Conservation (phyloP, 495 filamentous ascomycete species). For the Penicillium roqueforti region DNA sequence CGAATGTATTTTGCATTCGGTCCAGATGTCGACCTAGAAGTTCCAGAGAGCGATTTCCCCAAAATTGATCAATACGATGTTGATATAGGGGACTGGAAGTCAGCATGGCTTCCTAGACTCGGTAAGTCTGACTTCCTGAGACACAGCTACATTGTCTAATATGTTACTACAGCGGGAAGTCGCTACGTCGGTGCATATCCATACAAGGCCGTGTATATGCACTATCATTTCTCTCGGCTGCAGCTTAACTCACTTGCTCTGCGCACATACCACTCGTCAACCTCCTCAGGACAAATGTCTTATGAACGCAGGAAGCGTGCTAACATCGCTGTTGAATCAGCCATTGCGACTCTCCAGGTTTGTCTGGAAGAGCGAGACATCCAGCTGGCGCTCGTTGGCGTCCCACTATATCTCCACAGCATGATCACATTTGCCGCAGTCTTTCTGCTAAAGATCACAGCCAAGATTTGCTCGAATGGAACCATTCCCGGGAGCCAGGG, state of each 20-base stretch:
- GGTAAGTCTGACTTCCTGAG: constrained; percentile 24
- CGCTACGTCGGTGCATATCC: constrained; percentile 51
- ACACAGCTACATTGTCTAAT: background rate
- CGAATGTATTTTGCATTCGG: constrained; percentile 55
- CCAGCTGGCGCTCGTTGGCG: constrained; percentile 46
- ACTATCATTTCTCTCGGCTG: constrained; percentile 53
- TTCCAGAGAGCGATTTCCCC: constrained; percentile 44
- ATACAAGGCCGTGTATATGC: constrained; percentile 48
- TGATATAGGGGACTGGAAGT: constrained; percentile 44
- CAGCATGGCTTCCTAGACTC: constrained; percentile 47
- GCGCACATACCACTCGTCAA: constrained; percentile 48
- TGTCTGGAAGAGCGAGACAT: constrained; percentile 51
- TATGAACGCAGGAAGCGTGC: constrained; percentile 49
- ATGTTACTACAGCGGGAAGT: constrained; percentile 34
- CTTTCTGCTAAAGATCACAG: constrained; percentile 51
- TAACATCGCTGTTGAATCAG: constrained; percentile 52
- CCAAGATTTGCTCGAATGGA: constrained; percentile 39
- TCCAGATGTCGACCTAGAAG: constrained; percentile 52
- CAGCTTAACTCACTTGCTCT: constrained; percentile 56
- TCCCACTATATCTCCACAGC: constrained; percentile 51
- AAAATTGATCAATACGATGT: constrained; percentile 42
- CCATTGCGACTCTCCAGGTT: constrained; percentile 46
- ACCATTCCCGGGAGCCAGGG: constrained; percentile 19
- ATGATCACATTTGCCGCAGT: constrained; percentile 57
- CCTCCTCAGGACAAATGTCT: constrained; percentile 48